Evolutionary conservation across 2,329 filamentous ascomycete species (phyloP).

Genomic region (Remersonia thermophila): DNA sequence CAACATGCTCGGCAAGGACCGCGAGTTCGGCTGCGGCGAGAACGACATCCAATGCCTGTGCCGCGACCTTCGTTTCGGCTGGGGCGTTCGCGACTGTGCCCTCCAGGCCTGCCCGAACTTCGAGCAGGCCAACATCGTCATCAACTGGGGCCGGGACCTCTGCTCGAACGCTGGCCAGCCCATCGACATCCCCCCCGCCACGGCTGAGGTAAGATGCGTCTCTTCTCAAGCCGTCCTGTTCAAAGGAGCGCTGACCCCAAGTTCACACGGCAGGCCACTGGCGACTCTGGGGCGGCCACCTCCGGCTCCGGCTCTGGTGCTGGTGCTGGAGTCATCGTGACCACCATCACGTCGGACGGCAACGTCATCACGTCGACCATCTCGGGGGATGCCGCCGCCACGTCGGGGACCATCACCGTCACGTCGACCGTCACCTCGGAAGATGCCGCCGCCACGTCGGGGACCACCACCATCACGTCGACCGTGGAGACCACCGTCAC

Average conservation of each 20-base stretch:
- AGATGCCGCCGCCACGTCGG: too few relatives aligned
- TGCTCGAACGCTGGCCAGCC: constrained; percentile 28
- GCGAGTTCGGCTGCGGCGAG: constrained; percentile 32
- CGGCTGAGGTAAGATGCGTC: constrained; percentile 4
- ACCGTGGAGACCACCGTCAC: constrained; percentile 9
- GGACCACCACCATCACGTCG: constrained; percentile 7
- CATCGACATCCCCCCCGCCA: constrained; percentile 14
- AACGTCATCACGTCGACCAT: too few relatives aligned
- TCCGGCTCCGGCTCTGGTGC: too few relatives aligned
- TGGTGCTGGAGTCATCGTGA: too few relatives aligned
- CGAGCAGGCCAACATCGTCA: constrained; percentile 24
- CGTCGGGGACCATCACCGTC: not conserved
- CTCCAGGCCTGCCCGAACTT: constrained; percentile 27
- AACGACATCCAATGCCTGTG: constrained; percentile 35
- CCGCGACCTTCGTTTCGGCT: constrained; percentile 33
- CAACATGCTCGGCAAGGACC: constrained; percentile 38
- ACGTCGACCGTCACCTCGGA: too few relatives aligned
- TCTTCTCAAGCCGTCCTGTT: too few relatives aligned
- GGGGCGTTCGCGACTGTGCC: constrained; percentile 40
- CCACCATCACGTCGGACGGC: too few relatives aligned
- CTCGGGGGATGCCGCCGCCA: too few relatives aligned
- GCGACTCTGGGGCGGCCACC: too few relatives aligned
- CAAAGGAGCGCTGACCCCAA: too few relatives aligned
- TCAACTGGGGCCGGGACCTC: constrained; percentile 27
- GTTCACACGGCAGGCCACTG: too few relatives aligned